A percentile compares a stretch with the other conserved stretches of the same genome.
Evolutionary conservation across 257 asterid species (phyloP).

Genomic region (Galeopsis tetrahit): DNA sequence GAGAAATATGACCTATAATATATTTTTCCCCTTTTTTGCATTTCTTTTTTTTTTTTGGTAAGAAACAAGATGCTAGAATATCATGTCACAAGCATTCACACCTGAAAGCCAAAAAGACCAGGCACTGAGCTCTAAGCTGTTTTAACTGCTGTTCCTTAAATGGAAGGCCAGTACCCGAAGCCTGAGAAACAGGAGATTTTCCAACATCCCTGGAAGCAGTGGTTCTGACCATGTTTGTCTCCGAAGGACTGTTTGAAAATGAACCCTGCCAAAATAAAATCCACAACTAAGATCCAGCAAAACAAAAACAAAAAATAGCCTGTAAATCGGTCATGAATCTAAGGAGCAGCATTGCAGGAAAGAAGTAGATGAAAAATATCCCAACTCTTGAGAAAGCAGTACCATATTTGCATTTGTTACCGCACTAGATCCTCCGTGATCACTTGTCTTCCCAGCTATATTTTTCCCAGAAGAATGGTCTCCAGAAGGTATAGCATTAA

Average conservation of each 20-base stretch:
- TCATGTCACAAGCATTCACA: slow-evolving; percentile 29
- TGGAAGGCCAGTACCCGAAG: slow-evolving; percentile 63
- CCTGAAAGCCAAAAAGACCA: slow-evolving; percentile 98
- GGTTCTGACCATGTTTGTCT: slow-evolving; percentile 55
- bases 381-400: slow-evolving; percentile 32
- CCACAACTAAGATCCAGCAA: slow-evolving; percentile 27
- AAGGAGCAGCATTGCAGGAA: slow-evolving; percentile 16
- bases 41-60: background rate
- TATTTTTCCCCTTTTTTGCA: background rate
- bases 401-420: slow-evolving; percentile 56
- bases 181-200: slow-evolving; percentile 70
- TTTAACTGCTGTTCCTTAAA: slow-evolving; percentile 95
- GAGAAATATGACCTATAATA: slow-evolving; percentile 26
- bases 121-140: slow-evolving; percentile 99
- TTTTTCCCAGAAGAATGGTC: slow-evolving; percentile 63
- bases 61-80: background rate
- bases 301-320: slow-evolving; percentile 30
- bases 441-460: slow-evolving; percentile 58
- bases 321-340: slow-evolving; percentile 16
- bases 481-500: slow-evolving; percentile 49
- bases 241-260: slow-evolving; percentile 55
- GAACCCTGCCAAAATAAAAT: slow-evolving; percentile 56
- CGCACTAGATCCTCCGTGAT: slow-evolving; percentile 62
- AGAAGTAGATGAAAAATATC: slow-evolving; percentile 25
- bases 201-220: slow-evolving; percentile 78